Evolutionary conservation across 1,139 yeast species (phyloP), one percentile per base, ranked within the genome.

Genomic region (Nakaseomyces delphensis): DNA sequence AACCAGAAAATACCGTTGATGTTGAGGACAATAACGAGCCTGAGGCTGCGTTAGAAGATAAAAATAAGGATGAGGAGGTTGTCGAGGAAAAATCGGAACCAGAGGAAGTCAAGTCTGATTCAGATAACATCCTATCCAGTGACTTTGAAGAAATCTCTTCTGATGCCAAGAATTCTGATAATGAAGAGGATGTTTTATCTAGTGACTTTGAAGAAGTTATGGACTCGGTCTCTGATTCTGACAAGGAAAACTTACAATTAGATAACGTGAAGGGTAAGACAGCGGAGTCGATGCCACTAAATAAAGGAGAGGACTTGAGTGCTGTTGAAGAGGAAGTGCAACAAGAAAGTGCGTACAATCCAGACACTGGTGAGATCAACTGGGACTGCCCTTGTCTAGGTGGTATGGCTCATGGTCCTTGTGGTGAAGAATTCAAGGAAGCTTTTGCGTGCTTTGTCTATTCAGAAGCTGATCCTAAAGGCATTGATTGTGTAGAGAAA

Each of bases 341-440:
- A 18, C 70, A 64, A 48, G 64, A 69, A 46, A 86, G 86, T 36
- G 96, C 98, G 2, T 91, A 79, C 67, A 79, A 91, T 67, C 97
- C 97, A 39, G 96, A 85, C 57, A 91, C 99, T 5, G 98, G 98
- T 31, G 98, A 91, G 64, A 93, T 93, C 66, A 91, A 93, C 77
- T 93, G 99, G 99, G 98, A 93, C 61, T 93, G 99, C 64, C 96
- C 98, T n/a, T 93, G 99, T 67, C 72, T 93, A 47, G 98, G 98
- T 33, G 98, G 98, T 41, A 91, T 91, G 97, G 97, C 98, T 36
- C 74, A 87, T 51, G 98, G 98, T 0, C 96, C 98, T 46, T 89
- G 98, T 67, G 98, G 98, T 45, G 95, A 85, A 62, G 96, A 91
- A 67, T 91, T 89, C 72, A 89, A 91, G 70, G 91, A 77, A 45